Evolutionary conservation across 2,329 filamentous ascomycete species (phyloP).

Genomic region (Botryotinia narcissicola): DNA sequence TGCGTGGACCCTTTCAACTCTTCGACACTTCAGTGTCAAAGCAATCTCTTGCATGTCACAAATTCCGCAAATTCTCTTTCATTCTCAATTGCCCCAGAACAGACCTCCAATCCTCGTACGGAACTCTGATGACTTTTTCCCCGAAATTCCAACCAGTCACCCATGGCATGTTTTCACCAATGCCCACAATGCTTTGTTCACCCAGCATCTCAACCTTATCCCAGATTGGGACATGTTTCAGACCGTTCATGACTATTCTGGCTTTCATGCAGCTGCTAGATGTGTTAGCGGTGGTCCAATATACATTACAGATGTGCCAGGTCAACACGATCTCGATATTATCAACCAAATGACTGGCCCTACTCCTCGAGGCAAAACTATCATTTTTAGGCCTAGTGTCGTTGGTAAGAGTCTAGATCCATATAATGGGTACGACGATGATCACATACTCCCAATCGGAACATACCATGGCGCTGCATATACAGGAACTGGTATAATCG

Average conservation of each 20-base stretch:
- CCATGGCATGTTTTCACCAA: conserved; percentile 96
- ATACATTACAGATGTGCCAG: conserved; percentile 89
- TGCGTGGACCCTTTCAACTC: conserved; percentile 75
- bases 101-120: conserved; percentile 72
- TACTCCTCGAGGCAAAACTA: conserved; percentile 68
- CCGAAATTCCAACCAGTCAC: conserved; percentile 74
- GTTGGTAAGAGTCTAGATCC: conserved; percentile 69
- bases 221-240: conserved; percentile 80
- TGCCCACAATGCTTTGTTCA: conserved; percentile 82
- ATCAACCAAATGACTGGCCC: conserved; percentile 78
- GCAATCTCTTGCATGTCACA: conserved; percentile 95
- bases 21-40: conserved; percentile 74
- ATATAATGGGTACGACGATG: conserved; percentile 75
- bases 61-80: conserved; percentile 80
- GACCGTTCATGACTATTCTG: conserved; percentile 64
- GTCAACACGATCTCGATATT: conserved; percentile 71
- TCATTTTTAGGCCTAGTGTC: conserved; percentile 76
- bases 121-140: conserved; percentile 92
- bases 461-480: conserved; percentile 69
- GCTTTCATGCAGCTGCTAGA: conserved; percentile 85
- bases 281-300: conserved; percentile 90
- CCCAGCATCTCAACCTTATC: conserved; percentile 78
- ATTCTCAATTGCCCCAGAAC: conserved; percentile 75
- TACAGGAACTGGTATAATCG: conserved; percentile 74
- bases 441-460: conserved; percentile 70